Evolutionary conservation across 345 rosid species (phyloP), one percentile per base, ranked within the genome.

Genomic region (Carallia pectinifolia): DNA sequence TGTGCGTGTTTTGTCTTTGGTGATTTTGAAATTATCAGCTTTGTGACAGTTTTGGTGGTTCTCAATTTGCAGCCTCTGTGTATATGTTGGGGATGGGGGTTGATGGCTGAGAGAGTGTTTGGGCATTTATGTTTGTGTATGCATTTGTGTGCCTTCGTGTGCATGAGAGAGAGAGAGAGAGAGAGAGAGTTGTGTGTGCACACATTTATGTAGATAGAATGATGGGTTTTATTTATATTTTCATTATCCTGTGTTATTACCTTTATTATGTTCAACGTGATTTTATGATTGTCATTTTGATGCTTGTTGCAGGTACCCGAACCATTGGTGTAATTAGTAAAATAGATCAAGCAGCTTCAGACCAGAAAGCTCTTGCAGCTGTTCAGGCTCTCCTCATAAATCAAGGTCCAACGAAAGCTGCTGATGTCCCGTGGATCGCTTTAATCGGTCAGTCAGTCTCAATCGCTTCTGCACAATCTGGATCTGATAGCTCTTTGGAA

Each of bases 361-460:
- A 92, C 52, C 60, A 90, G 6, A 92, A 96, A 86, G 91, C 98
- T 69, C 88, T 96, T 61, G 87, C 96, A 61, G 98, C 99, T 17
- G 98, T 96, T 84, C 97, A 85, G 80, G 97, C 98, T 71, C 98
- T 92, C 47, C 80, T 96, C 53, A 79, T 83, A 73, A 92, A 92
- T 74, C 91, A 89, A 81, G 99, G 99, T 69, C 99, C 97, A 15
- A 79, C 97, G 34, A 96, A 88, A 81, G 88, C 99, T 74, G 77
- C 91, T 53, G 98, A 89, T 79, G 90, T 96, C 60, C 96, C 89
- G 2, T 96, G 99, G 99, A 90, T 96, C 80, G 99, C 98, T 72
- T 71, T 92, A 78, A 96, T 96, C 74, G 99, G 99, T 74, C 99
- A 96, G 61, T 86, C 99, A 64, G 96, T 96, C 65, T 77, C 98